Evolutionary conservation across 371 early-diverging fungal genomes (phyloP).

Genomic region (Entomophthora muscae): DNA sequence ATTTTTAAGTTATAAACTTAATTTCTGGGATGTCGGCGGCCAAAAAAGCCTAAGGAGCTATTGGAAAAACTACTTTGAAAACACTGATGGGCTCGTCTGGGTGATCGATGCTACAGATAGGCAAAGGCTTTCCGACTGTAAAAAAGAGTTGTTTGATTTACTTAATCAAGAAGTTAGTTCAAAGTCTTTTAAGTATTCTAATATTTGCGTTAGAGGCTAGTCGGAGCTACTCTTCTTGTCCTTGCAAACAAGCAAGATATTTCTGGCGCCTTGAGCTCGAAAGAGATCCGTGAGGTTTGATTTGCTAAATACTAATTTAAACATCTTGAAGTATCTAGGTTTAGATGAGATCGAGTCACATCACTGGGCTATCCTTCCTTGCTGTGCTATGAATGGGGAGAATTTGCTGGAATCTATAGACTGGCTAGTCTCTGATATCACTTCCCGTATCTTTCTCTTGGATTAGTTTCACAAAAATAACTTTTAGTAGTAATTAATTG

Average conservation of each 20-base stretch:
- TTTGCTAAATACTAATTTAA: neutral
- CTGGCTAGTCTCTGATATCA: conserved; percentile 87
- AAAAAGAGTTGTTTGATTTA: conserved; percentile 49
- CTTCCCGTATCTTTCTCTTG: conserved; percentile 59
- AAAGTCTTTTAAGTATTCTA: too few species aligned
- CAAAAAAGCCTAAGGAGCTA: conserved; percentile 93
- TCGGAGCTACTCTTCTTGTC: conserved; percentile 81
- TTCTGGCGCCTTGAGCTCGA: conserved; percentile 49
- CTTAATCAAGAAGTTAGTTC: conserved; percentile 75
- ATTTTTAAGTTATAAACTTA: conserved; percentile 41
- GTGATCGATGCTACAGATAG: conserved; percentile 94
- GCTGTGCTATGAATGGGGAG: conserved; percentile 82
- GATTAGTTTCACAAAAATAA: too few species aligned
- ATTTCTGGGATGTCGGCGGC: conserved; percentile 97
- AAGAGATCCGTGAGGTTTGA: conserved; percentile 48
- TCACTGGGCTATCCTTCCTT: conserved; percentile 79
- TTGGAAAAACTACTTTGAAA: conserved; percentile 99
- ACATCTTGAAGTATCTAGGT: conserved; percentile 32
- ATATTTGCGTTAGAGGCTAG: conserved; percentile 60
- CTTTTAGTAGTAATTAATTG: too few species aligned
- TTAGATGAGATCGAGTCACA: conserved; percentile 66
- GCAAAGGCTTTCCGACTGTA: conserved; percentile 62
- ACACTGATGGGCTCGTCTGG: conserved; percentile 96
- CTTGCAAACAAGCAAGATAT: conserved; percentile 96
- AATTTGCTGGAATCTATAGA: conserved; percentile 75